Evolutionary conservation across 345 rosid species (phyloP).

Genomic region (Heritiera littoralis): DNA sequence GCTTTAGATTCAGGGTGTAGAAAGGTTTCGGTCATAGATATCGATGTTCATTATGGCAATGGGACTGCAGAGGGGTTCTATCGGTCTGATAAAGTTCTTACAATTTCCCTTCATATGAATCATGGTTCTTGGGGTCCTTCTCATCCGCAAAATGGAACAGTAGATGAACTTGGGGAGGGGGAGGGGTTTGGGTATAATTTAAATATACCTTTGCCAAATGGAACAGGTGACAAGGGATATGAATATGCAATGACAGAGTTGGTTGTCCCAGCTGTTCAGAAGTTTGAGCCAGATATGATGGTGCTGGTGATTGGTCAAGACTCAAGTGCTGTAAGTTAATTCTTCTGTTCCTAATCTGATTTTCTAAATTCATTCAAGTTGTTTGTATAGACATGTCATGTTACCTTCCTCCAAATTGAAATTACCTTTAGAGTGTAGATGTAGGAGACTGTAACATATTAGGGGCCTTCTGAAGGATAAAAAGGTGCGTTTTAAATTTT

Average conservation of each 20-base stretch:
- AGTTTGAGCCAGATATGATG: slow-evolving; percentile 64
- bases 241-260: slow-evolving; percentile 59
- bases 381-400: not conserved
- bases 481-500: not conserved
- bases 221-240: slow-evolving; percentile 80
- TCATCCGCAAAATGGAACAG: slow-evolving; percentile 73
- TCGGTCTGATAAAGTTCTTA: slow-evolving; percentile 57
- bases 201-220: slow-evolving; percentile 84
- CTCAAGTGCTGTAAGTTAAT: slow-evolving; percentile 82
- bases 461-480: not conserved
- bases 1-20: slow-evolving; percentile 60
- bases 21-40: slow-evolving; percentile 66
- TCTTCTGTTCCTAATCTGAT: slow-evolving; percentile 5
- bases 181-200: slow-evolving; percentile 79
- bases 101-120: slow-evolving; percentile 89
- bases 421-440: not conserved
- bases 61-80: slow-evolving; percentile 93
- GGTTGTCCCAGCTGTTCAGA: slow-evolving; percentile 63
- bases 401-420: not conserved
- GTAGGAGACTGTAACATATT: not conserved
- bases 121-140: slow-evolving; percentile 96
- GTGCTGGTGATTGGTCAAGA: slow-evolving; percentile 85
- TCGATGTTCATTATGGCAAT: slow-evolving; percentile 90
- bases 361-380: not conserved
- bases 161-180: slow-evolving; percentile 76